A percentile compares a stretch with the other conserved stretches of the same genome.
phyloP scores from a whole-genome alignment of 169 alveolate species.

The Miamiensis avidus region DNA sequence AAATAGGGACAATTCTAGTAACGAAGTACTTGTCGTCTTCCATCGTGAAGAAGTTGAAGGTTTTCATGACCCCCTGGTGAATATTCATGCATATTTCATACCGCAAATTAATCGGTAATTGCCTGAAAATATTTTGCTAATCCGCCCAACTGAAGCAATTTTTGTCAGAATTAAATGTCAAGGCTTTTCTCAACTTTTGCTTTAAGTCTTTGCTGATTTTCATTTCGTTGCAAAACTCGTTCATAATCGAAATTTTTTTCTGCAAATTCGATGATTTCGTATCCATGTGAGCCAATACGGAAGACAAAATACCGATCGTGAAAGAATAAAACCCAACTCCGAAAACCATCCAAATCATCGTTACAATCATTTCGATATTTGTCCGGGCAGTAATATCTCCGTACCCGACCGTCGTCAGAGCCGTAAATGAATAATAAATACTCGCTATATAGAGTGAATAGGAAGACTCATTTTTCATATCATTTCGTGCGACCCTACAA shows the following conservation, averaged over 20 bases:
- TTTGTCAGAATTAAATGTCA: conserved; percentile 54
- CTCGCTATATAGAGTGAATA: conserved; percentile 48
- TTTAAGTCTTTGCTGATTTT: conserved; percentile 46
- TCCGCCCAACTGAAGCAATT: conserved; percentile 59
- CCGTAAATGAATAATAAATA: conserved; percentile 62
- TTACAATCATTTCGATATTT: conserved; percentile 29
- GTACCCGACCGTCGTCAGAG: conserved; percentile 76
- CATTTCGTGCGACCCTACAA: conserved; percentile 43
- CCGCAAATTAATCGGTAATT: conserved; percentile 61
- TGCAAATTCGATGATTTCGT: conserved; percentile 20
- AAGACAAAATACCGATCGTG: conserved; percentile 47
- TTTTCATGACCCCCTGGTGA: conserved; percentile 56
- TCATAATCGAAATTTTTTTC: conserved; percentile 40
- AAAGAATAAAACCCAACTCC: conserved; percentile 54
- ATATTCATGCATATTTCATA: conserved; percentile 67
- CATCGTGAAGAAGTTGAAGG: conserved; percentile 49
- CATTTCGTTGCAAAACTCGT: conserved; percentile 60
- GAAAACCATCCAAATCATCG: conserved; percentile 40
- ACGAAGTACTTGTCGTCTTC: conserved; percentile 51
- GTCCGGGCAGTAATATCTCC: conserved; percentile 66
- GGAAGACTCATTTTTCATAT: conserved; percentile 9
- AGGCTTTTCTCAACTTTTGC: conserved; percentile 46
- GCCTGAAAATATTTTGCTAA: conserved; percentile 51
- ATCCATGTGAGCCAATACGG: conserved; percentile 40
- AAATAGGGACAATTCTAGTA: conserved; percentile 39